phyloP scores from a whole-genome alignment of 139 green algal genomes.

The Picochlorum sp. region DNA sequence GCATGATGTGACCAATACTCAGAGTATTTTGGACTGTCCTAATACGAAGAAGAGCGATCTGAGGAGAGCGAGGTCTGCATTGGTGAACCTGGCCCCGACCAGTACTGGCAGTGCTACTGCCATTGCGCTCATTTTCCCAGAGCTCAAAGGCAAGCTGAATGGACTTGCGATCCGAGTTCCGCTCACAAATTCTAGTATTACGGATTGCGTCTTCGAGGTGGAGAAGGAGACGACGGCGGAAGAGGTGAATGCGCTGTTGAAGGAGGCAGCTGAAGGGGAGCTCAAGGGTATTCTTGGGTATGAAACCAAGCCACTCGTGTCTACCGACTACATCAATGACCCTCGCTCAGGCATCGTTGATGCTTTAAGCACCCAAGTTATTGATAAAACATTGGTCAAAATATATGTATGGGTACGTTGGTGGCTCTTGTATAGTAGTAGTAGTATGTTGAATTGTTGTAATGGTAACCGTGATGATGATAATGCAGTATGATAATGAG shows the following conservation, averaged over 20 bases:
- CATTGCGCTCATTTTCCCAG: conserved; percentile 80
- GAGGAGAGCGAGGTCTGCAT: conserved; percentile 56
- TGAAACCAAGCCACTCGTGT: conserved; percentile 60
- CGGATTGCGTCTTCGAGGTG: conserved; percentile 66
- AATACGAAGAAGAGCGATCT: conserved; percentile 81
- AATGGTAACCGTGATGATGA: neutral
- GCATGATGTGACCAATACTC: conserved; percentile 86
- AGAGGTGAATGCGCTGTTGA: conserved; percentile 72
- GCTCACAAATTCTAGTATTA: conserved; percentile 76
- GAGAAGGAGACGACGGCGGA: conserved; percentile 46
- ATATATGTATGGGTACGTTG: conserved; percentile 62
- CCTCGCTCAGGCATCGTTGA: conserved; percentile 65
- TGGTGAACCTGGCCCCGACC: conserved; percentile 79
- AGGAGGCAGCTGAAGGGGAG: conserved; percentile 57
- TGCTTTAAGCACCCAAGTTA: conserved; percentile 66
- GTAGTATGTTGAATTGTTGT: neutral
- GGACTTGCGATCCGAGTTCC: conserved; percentile 77
- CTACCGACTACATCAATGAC: conserved; percentile 79
- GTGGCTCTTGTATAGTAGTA: neutral
- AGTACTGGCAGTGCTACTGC: conserved; percentile 74
- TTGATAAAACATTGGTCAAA: conserved; percentile 71
- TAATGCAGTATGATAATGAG: conserved; percentile 71
- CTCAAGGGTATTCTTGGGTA: conserved; percentile 66
- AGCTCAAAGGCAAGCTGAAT: conserved; percentile 88
- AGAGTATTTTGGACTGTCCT: conserved; percentile 73